Percentiles rank a stretch among this genome's conserved stretches.
Conservation (phyloP, 208 protist genomes). For the Histomonas meleagridis region DNA sequence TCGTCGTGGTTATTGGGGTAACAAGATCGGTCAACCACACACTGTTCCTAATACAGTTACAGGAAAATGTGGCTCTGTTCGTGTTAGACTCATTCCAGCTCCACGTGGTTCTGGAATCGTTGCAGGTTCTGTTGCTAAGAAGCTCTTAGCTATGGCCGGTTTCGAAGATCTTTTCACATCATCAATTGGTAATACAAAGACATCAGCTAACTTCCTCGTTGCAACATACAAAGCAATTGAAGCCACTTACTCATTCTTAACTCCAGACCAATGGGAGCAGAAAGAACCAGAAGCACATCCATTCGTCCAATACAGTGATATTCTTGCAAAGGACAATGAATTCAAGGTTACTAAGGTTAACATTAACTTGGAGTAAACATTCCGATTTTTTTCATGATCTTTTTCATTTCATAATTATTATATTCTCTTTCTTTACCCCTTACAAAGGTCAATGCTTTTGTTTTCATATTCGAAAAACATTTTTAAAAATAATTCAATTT, state of each 20-base stretch:
- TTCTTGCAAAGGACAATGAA: background rate
- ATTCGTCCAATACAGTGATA: slow-evolving; percentile 63
- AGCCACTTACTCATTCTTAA: slow-evolving; percentile 91
- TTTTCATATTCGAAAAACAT: too few relatives aligned
- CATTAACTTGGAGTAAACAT: too few relatives aligned
- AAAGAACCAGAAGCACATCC: slow-evolving; percentile 68
- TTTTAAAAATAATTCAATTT: too few relatives aligned
- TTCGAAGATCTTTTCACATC: slow-evolving; percentile 93
- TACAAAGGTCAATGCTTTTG: too few relatives aligned
- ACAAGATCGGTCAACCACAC: slow-evolving; percentile 92
- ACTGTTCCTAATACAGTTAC: slow-evolving; percentile 94
- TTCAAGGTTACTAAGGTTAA: background rate
- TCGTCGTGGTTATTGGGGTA: slow-evolving; percentile 96
- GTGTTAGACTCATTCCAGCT: slow-evolving; percentile 88
- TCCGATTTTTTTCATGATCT: too few relatives aligned
- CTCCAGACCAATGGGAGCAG: slow-evolving; percentile 89
- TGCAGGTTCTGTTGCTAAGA: slow-evolving; percentile 85
- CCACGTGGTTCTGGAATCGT: slow-evolving; percentile 97
- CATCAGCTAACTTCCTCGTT: slow-evolving; percentile 97
- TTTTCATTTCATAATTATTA: too few relatives aligned
- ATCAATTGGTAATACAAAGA: slow-evolving; percentile 84
- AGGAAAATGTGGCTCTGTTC: slow-evolving; percentile 95
- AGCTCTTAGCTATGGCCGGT: slow-evolving; percentile 89
- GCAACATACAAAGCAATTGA: slow-evolving; percentile 87
- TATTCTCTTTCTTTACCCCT: too few relatives aligned